Evolutionary conservation across 768 basidiomycete genomes (phyloP), one percentile per base, ranked within the genome.

Genomic region (Mycena olivaceomarginata): DNA sequence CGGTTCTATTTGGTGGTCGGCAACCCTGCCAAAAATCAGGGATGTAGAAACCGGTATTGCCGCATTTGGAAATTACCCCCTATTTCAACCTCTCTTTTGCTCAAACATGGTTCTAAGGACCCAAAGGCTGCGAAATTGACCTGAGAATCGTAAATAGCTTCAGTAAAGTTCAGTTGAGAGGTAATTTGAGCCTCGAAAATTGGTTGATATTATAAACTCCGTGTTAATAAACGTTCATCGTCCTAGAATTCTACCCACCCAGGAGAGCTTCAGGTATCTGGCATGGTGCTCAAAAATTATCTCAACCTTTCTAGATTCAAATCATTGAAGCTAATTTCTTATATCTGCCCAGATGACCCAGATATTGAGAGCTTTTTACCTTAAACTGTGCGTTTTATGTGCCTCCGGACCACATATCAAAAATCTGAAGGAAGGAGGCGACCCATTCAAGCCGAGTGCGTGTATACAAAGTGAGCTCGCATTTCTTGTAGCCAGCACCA

Each of bases 91-190:
- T 60, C 59, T 60, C 25, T 39, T 60, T 60, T 60, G 59, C 31
- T 60, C 31, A 60, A 60, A n/a, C n/a, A n/a, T n/a, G n/a, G n/a
- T n/a, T n/a, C n/a, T n/a, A n/a, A n/a, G n/a, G n/a, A 60, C 59
- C 31, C 59, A 60, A 60, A 60, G 31, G 59, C 59, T 39, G 22
- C 11, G 6, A 60, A 60, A 60, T 60, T 60, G 31, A 60, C 6
- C 59, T 37, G 59, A 60, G 10, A 60, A 60, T 60, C 31, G 59
- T 60, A 60, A 60, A 60, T 60, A 60, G 59, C 59, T 39, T 60
- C 59, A 60, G 6, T 60, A 60, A 60, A 37, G 59, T 39, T 60
- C 31, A 60, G 25, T 60, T 60, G 25, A 31, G 16, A 37, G 8
- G 37, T 39, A 60, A 60, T 39, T 60, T 60, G 37, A 60, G 59